phyloP scores from a whole-genome alignment of 495 filamentous ascomycete species.

The Penicillium coprophilum region DNA sequence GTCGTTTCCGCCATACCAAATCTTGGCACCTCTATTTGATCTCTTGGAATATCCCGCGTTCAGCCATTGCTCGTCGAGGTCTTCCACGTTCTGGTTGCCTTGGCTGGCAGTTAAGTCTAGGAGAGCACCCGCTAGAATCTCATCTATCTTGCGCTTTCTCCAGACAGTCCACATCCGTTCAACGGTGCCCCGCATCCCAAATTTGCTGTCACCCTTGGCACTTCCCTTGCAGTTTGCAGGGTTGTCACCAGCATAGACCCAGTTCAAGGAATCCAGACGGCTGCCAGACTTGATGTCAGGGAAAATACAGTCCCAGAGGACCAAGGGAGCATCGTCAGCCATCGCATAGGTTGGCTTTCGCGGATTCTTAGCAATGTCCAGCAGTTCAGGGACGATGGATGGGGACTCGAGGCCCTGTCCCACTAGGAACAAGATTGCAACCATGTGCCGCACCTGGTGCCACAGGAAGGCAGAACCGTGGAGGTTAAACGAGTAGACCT shows the following conservation, averaged over 20 bases:
- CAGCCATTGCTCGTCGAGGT: conserved; percentile 25
- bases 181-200: conserved; percentile 65
- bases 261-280: conserved; percentile 65
- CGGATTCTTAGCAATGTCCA: conserved; percentile 69
- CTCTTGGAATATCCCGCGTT: conserved; percentile 27
- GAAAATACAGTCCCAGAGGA: conserved; percentile 94
- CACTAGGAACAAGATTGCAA: conserved; percentile 82
- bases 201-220: conserved; percentile 51
- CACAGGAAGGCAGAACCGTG: conserved; percentile 93
- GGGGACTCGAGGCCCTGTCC: conserved; percentile 84
- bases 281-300: conserved; percentile 54
- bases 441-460: conserved; percentile 96
- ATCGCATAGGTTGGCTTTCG: conserved; percentile 81
- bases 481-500: conserved; percentile 82
- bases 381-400: conserved; percentile 64
- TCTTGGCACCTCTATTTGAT: conserved; percentile 50
- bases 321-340: conserved; percentile 83
- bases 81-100: conserved; percentile 36
- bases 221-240: conserved; percentile 34
- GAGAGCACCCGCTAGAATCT: conserved; percentile 69
- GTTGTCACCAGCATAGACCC: conserved; percentile 70
- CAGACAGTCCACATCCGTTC: conserved; percentile 77
- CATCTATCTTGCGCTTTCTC: conserved; percentile 84
- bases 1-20: conserved; percentile 70
- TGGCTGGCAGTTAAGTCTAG: conserved; percentile 60